A percentile compares a stretch with the other conserved stretches of the same genome.
These are phyloP conservation scores for Intubia oerlemansii DNA, from an alignment of 2,329 filamentous ascomycete species.

Conservation along the genomic window DNA sequence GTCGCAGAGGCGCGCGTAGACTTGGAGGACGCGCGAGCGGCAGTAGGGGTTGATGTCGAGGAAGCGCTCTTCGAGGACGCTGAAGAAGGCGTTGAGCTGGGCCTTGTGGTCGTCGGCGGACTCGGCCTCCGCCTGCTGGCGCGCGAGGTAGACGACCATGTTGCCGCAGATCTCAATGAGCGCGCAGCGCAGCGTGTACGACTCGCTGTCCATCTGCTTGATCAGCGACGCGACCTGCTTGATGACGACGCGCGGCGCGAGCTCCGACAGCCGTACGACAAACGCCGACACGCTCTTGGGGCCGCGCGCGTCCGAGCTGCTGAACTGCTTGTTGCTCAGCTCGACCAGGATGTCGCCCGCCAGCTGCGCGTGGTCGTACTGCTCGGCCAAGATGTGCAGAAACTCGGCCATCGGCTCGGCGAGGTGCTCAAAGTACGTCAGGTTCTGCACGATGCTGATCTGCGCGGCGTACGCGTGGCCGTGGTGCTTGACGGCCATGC, in stretches of 20 bases:
- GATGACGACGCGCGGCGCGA: constrained; percentile 78
- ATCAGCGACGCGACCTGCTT: constrained; percentile 94
- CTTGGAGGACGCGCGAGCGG: constrained; percentile 75
- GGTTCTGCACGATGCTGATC: constrained; percentile 91
- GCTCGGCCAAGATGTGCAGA: constrained; percentile 81
- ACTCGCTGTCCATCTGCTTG: constrained; percentile 92
- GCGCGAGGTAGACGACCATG: constrained; percentile 75
- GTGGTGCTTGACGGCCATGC: constrained; percentile 92
- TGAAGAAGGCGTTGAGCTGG: constrained; percentile 91
- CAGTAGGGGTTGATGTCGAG: constrained; percentile 94
- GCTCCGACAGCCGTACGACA: constrained; percentile 77
- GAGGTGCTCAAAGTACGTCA: constrained; percentile 97
- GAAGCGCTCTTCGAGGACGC: constrained; percentile 89
- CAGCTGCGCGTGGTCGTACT: constrained; percentile 93
- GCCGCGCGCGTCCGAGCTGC: constrained; percentile 82
- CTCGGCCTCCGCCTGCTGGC: constrained; percentile 61
- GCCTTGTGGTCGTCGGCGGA: constrained; percentile 82
- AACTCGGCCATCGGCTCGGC: constrained; percentile 99
- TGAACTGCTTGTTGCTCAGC: constrained; percentile 94
- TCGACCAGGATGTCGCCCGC: constrained; percentile 86
- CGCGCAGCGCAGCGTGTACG: constrained; percentile 80
- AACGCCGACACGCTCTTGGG: constrained; percentile 94
- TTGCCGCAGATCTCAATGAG: constrained; percentile 96
- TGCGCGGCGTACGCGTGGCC: constrained; percentile 92
- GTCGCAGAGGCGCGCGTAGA: constrained; percentile 79